phyloP scores from a whole-genome alignment of 2,329 filamentous ascomycete genomes.

The Sclerotinia spermophila region DNA sequence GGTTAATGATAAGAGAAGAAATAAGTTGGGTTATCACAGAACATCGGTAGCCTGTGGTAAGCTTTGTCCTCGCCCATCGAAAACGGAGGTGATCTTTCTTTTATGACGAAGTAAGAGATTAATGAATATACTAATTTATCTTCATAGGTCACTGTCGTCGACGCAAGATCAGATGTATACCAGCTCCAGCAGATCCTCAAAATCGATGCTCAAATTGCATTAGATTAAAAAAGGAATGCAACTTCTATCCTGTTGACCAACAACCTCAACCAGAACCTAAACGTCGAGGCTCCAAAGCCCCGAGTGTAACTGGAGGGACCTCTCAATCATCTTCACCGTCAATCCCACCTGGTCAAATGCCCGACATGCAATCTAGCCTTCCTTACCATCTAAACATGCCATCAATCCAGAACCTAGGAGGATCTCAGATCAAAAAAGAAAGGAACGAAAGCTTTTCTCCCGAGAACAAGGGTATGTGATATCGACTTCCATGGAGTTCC shows the following conservation, averaged over 20 bases:
- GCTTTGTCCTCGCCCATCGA: constrained; percentile 41
- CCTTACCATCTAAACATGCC: constrained; percentile 46
- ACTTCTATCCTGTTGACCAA: constrained; percentile 86
- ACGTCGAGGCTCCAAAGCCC: constrained; percentile 41
- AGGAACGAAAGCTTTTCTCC: constrained; percentile 38
- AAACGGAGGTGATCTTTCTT: constrained; percentile 18
- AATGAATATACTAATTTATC: constrained; percentile 23
- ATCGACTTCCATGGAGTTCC: constrained; percentile 9
- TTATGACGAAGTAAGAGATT: neutral
- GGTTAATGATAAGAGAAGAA: constrained; percentile 66
- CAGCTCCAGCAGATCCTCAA: constrained; percentile 67
- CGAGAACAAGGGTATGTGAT: constrained; percentile 34
- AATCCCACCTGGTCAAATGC: constrained; percentile 42
- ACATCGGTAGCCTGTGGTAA: constrained; percentile 94
- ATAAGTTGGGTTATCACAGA: constrained; percentile 92
- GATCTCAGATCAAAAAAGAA: constrained; percentile 41
- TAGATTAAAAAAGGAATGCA: constrained; percentile 88
- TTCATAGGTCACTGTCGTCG: constrained; percentile 78
- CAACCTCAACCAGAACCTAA: constrained; percentile 50
- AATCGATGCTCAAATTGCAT: constrained; percentile 90
- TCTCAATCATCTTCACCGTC: constrained; percentile 51
- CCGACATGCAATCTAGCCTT: constrained; percentile 42
- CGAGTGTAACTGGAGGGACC: constrained; percentile 33
- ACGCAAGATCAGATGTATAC: constrained; percentile 88
- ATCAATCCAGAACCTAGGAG: constrained; percentile 45